Percentiles rank a stretch among this genome's conserved stretches.
Conservation (phyloP, 305 asterid genomes). For the Ilex paraguariensis region DNA sequence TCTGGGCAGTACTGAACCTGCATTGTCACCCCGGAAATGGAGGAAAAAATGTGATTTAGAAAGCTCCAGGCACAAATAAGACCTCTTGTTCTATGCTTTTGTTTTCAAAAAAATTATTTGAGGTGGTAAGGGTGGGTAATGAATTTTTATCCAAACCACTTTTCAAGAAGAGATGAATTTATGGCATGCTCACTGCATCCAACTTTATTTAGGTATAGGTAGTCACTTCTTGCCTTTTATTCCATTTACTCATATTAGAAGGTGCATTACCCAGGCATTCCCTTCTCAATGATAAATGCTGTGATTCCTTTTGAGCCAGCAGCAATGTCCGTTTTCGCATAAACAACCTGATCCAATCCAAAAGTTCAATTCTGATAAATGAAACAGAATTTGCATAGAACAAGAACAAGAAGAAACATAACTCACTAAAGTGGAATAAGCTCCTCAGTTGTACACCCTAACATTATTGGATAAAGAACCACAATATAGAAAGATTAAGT, state of each 20-base stretch:
- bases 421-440: not conserved
- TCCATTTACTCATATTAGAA: not conserved
- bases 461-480: too few relatives aligned
- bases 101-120: not conserved
- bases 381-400: not conserved
- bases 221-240: too few relatives aligned
- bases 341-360: slow-evolving; percentile 70
- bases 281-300: slow-evolving; percentile 94
- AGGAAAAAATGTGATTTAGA: slow-evolving; percentile 12
- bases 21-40: slow-evolving; percentile 16
- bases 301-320: slow-evolving; percentile 92
- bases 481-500: too few relatives aligned
- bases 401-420: not conserved
- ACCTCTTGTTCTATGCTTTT: not conserved
- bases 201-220: too few relatives aligned
- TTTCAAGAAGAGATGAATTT: too few relatives aligned
- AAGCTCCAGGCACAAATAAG: slow-evolving; percentile 8
- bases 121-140: too few relatives aligned
- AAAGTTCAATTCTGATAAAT: slow-evolving; percentile 11
- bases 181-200: too few relatives aligned
- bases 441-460: not conserved
- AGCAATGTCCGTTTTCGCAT: slow-evolving; percentile 85
- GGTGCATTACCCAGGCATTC: slow-evolving; percentile 78
- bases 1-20: slow-evolving; percentile 99
- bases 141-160: too few relatives aligned